Evolutionary conservation across 768 basidiomycete genomes (phyloP).

Genomic region (Boletus reticulatus): DNA sequence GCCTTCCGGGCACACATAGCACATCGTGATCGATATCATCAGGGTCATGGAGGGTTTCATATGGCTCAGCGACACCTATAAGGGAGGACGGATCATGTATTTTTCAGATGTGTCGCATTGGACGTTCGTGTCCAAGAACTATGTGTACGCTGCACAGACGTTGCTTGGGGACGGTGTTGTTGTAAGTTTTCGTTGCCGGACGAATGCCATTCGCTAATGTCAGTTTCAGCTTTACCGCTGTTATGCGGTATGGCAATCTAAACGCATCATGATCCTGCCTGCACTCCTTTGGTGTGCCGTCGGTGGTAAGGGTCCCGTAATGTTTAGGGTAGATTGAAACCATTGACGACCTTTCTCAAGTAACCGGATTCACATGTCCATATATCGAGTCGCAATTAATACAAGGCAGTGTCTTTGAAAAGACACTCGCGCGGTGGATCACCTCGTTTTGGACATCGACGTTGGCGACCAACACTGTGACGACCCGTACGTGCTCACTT

Average conservation of each 20-base stretch:
- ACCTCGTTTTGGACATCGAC: slow-evolving; percentile 33
- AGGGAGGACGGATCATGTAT: slow-evolving; percentile 19
- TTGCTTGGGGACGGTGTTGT: slow-evolving; percentile 31
- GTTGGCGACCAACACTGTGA: slow-evolving; percentile 31
- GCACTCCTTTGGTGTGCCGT: slow-evolving; percentile 29
- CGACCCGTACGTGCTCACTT: slow-evolving; percentile 25
- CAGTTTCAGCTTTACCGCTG: slow-evolving; percentile 24
- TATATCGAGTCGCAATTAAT: slow-evolving; percentile 12
- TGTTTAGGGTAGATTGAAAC: not conserved
- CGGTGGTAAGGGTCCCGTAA: slow-evolving; percentile 13
- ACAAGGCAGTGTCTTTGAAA: slow-evolving; percentile 25
- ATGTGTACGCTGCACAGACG: slow-evolving; percentile 24
- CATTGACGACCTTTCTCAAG: slow-evolving; percentile 3
- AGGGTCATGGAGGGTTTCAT: slow-evolving; percentile 29
- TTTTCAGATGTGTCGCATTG: slow-evolving; percentile 27
- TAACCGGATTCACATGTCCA: slow-evolving; percentile 18
- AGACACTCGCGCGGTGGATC: slow-evolving; percentile 32
- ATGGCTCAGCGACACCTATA: slow-evolving; percentile 1
- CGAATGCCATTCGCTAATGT: not conserved
- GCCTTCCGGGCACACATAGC: slow-evolving; percentile 11
- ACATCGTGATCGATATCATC: slow-evolving; percentile 25
- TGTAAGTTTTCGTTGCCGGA: slow-evolving; percentile 11
- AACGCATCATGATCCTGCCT: slow-evolving; percentile 27
- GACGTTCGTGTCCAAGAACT: slow-evolving; percentile 30
- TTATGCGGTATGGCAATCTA: slow-evolving; percentile 34